Conservation (phyloP, 139 green algal genomes). For the Closterium sp. region DNA sequence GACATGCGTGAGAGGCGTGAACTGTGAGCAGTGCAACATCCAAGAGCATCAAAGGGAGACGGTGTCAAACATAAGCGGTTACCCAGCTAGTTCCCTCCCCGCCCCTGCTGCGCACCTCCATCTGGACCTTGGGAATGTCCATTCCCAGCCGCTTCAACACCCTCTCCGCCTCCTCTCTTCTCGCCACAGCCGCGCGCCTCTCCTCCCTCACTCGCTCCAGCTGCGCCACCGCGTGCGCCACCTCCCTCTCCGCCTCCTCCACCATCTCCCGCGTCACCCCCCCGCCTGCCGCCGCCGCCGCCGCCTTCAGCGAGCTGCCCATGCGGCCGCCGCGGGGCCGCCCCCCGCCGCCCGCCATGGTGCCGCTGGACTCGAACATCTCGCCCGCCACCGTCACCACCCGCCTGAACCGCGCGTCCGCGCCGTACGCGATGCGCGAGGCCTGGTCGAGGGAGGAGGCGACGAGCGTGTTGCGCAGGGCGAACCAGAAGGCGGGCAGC, state of each 20-base stretch:
- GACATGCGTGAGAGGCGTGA: neutral
- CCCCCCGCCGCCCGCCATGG: constrained; percentile 91
- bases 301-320: constrained; percentile 55
- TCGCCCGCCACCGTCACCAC: constrained; percentile 86
- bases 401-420: constrained; percentile 71
- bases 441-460: constrained; percentile 81
- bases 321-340: constrained; percentile 79
- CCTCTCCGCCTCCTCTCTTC: constrained; percentile 16
- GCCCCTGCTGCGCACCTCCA: constrained; percentile 65
- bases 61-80: no score
- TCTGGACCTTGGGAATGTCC: constrained; percentile 71
- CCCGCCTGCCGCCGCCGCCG: constrained; percentile 48
- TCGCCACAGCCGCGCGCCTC: constrained; percentile 16
- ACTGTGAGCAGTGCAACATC: no score
- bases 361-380: constrained; percentile 85
- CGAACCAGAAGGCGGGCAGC: constrained; percentile 87
- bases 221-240: neutral
- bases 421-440: constrained; percentile 78
- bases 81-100: neutral
- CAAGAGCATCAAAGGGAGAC: no score
- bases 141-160: constrained; percentile 64
- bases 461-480: constrained; percentile 91
- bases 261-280: neutral
- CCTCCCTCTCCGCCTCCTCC: constrained; percentile 12
- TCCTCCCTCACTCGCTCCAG: constrained; percentile 46